Evolutionary conservation across 2,329 filamentous ascomycete genomes (phyloP).

Genomic region (Alternaria angustiovoidea): DNA sequence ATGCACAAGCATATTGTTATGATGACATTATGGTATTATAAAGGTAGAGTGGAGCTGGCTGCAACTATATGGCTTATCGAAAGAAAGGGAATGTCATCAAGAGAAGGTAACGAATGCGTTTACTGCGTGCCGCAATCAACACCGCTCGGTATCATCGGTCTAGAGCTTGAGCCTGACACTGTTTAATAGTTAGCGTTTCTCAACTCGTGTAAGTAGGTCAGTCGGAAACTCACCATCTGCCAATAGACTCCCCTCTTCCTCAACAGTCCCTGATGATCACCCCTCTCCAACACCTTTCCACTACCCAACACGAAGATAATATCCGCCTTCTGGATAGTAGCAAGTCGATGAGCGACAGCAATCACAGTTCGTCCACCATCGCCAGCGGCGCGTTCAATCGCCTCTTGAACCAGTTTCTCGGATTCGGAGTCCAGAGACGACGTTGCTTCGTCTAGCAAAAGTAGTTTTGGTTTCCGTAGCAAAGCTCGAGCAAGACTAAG

Average conservation of each 20-base stretch:
- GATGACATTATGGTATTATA: background rate
- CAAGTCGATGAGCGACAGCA: conserved; percentile 49
- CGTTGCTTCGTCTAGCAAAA: conserved; percentile 50
- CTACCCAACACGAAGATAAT: conserved; percentile 49
- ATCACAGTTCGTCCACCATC: conserved; percentile 41
- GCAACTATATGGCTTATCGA: background rate
- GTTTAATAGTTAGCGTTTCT: background rate
- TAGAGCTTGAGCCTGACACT: conserved; percentile 52
- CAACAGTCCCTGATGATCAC: conserved; percentile 41
- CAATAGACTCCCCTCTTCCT: conserved; percentile 45
- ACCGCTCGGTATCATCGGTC: conserved; percentile 31
- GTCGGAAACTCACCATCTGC: conserved; percentile 41
- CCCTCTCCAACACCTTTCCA: conserved; percentile 45
- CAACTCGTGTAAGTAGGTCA: rapidly evolving
- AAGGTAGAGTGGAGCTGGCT: background rate
- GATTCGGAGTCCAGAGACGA: conserved; percentile 44
- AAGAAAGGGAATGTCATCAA: background rate
- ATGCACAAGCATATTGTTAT: background rate
- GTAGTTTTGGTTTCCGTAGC: conserved; percentile 40
- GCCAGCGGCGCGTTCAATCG: conserved; percentile 44
- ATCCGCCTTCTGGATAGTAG: conserved; percentile 51
- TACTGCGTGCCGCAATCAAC: background rate
- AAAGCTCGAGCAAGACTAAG: conserved; percentile 46
- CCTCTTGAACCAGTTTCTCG: conserved; percentile 47
- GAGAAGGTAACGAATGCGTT: background rate